Evolutionary conservation across 179 eudicot genomes (phyloP).

Genomic region (Silene noctiflora): DNA sequence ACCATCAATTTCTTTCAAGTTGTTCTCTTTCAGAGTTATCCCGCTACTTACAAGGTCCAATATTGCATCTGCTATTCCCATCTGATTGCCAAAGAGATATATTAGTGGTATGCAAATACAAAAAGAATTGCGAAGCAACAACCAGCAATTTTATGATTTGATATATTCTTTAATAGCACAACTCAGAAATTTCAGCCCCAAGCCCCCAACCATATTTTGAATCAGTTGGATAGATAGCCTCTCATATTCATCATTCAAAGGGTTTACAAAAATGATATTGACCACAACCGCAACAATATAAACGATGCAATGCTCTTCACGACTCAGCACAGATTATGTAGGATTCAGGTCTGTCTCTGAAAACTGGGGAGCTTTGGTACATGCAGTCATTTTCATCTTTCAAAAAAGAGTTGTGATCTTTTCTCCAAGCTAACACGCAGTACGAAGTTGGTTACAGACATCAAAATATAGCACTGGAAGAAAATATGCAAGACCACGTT

Average conservation of each 20-base stretch:
- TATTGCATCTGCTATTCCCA: constrained; percentile 98
- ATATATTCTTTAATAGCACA: background rate
- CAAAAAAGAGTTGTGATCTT: background rate
- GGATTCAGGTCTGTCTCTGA: background rate
- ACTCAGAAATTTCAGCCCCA: background rate
- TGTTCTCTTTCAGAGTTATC: constrained; percentile 79
- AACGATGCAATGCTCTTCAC: constrained; percentile 1
- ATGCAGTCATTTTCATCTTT: background rate
- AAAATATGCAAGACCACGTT: background rate
- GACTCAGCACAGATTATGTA: background rate
- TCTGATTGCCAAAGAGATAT: constrained; percentile 40
- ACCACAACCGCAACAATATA: background rate
- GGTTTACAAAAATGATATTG: background rate
- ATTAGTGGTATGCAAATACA: constrained; percentile 16
- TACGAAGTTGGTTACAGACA: background rate
- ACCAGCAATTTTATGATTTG: background rate
- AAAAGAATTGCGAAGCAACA: background rate
- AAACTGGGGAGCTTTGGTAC: background rate
- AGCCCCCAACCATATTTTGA: background rate
- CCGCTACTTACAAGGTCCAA: constrained; percentile 98
- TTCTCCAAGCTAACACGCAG: background rate
- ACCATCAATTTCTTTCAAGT: constrained; percentile 92
- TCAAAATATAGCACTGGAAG: background rate
- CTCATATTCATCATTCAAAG: background rate
- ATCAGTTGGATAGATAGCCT: background rate